Evolutionary conservation across 805 yeast species (phyloP), one percentile per base, ranked within the genome.

Genomic region (Kluyveromyces dobzhanskii): DNA sequence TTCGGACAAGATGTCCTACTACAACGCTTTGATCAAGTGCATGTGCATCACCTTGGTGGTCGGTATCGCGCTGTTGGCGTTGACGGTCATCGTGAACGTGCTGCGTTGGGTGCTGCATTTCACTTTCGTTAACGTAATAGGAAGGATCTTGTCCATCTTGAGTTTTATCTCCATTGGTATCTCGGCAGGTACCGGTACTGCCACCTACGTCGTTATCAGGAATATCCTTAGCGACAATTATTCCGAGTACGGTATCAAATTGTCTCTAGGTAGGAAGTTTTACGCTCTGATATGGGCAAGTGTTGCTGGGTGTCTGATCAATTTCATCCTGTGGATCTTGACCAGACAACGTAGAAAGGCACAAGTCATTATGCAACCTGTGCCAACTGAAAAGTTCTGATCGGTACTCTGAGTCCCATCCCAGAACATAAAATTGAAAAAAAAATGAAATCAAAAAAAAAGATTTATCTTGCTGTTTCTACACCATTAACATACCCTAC

Each of bases 221-320:
- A 59, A 64, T 10, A 64, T 71, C 39, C 67, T 85, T 62, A 75
- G 80, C 49, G 61, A 74, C 25, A 61, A 64, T 25, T 59, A 61
- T 10, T 55, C 51, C 2, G 54, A 56, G 2, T 77, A 66, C 48
- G 94, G 94, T 12, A 68, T 80, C 35, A 55, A 59, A 28, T 73
- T 85, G 2, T 54, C 56, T 27, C 51, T 84, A 37, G 61, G 61
- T 7, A 72, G 75, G 25, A 61, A 63, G 14, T 80, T 71, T 47
- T 70, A 75, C 38, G 86, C 76, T 2, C 59, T 79, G 33, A 62
- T 76, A 7, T 84, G 90, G 92, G 76, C 75, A 11, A 69, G 78
- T 1, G 71, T 69, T 2, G 79, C 58, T 12, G 75, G 76, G 5
- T 50, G 70, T 2, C 42, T 73, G 12, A 37, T 69, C 36, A 56